Evolutionary conservation across 768 basidiomycete genomes (phyloP).

Genomic region (Pleurotus sapidus): DNA sequence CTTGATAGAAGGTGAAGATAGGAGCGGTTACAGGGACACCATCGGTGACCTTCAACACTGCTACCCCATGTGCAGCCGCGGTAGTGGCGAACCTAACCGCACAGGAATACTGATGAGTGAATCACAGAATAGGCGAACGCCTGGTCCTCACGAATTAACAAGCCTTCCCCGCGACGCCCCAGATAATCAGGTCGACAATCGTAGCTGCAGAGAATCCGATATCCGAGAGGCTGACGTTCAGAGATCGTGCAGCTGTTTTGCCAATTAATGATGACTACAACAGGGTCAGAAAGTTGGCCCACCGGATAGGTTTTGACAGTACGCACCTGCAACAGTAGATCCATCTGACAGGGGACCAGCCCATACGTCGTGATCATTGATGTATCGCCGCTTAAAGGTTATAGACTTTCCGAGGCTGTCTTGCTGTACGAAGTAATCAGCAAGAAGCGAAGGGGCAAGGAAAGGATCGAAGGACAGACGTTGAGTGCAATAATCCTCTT

Average conservation of each 20-base stretch:
- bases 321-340: conserved; percentile 41
- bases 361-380: conserved; percentile 49
- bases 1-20: conserved; percentile 32
- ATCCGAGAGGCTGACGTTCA: conserved; percentile 41
- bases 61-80: conserved; percentile 29
- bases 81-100: conserved; percentile 37
- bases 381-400: conserved; percentile 42
- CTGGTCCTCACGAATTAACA: conserved; percentile 25
- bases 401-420: conserved; percentile 43
- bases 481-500: conserved; percentile 40
- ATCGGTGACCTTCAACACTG: conserved; percentile 35
- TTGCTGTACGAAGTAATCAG: conserved; percentile 29
- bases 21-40: conserved; percentile 22
- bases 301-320: not conserved
- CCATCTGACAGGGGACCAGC: conserved; percentile 45
- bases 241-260: conserved; percentile 31
- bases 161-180: conserved; percentile 34
- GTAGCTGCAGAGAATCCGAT: conserved; percentile 38
- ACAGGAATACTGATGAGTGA: not conserved
- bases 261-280: conserved; percentile 45
- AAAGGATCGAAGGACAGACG: conserved; percentile 19
- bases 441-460: not conserved
- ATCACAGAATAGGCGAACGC: conserved; percentile 9
- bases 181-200: conserved; percentile 37
- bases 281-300: not conserved